Evolutionary conservation across 352 stramenopile species (phyloP), one percentile per base, ranked within the genome.

Genomic region (Globisporangium polare): DNA sequence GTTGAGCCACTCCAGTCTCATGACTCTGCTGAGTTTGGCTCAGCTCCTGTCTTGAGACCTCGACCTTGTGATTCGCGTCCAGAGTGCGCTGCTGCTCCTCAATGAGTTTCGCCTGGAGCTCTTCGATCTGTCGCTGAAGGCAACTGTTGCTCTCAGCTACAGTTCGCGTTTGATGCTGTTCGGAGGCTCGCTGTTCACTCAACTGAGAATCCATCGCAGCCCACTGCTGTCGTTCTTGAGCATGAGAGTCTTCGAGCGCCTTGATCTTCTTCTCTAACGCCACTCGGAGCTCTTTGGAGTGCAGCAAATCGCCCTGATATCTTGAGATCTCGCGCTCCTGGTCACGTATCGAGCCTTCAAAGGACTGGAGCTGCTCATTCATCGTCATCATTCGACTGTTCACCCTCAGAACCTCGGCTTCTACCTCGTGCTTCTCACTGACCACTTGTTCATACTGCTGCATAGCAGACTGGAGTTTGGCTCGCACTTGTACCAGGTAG

Each of bases 341-440:
- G 9, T 46, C 57, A 1, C 78, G 71, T 1, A 69, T 55, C n/a
- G 65, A 69, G 31, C 62, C 56, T 22, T 67, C 65, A 2, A 86
- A 53, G 15, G 60, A 35, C 0, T 71, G 62, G 6, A 88, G 53
- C n/a, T 78, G 61, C 6, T 90, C 61, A 1, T 59, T 56, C 18
- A 90, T n/a, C 9, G 78, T 76, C 6, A 74, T 53, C 1, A 62
- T 52, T 9, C 68, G 68, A 26, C 88, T 71, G 20, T 75, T 78
- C 0, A 65, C 54, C n/a, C 72, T 54, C n/a, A 74, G 18, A 0
- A 89, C 26, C 46, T 86, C 73, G 3, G 71, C 65, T 53, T 92
- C 75, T 0, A 83, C 55, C 6, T 73, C 68, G 24, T 79, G 66
- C 31, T 80, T 85, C 50, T 88, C 68, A 0, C 71, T 53, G 3